Conservation (phyloP, 768 basidiomycete genomes). For the Russula lepida region DNA sequence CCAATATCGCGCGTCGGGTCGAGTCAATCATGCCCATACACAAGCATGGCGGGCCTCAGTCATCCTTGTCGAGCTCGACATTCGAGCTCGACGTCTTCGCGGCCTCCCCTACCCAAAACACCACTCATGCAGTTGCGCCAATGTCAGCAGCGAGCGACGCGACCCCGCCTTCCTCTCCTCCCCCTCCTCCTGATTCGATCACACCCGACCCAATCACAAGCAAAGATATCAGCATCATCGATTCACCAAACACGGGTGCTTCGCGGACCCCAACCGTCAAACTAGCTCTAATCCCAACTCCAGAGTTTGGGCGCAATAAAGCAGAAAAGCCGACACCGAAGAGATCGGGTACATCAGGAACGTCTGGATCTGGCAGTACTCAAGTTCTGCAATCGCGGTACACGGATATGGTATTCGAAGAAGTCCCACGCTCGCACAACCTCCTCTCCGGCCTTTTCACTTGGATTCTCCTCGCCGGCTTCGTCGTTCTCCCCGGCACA, state of each 20-base stretch:
- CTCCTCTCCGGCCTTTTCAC: slow-evolving; percentile 11
- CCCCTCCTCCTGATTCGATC: neutral
- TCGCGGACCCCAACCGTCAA: neutral
- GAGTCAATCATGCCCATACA: neutral
- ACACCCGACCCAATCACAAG: neutral
- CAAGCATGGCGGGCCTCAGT: neutral
- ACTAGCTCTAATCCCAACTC: neutral
- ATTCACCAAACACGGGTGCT: neutral
- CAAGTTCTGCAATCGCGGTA: neutral
- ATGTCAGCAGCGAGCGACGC: neutral
- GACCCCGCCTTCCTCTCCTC: neutral
- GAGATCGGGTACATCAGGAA: neutral
- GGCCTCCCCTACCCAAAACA: neutral
- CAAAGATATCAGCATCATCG: neutral
- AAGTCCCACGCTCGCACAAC: slow-evolving; percentile 1
- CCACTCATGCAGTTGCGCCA: neutral
- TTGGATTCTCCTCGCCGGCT: slow-evolving; percentile 17
- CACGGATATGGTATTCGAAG: slow-evolving; percentile 9
- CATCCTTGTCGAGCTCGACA: neutral
- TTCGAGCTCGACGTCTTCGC: neutral
- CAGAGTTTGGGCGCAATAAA: neutral
- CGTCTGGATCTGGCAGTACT: neutral
- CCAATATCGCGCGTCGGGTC: neutral
- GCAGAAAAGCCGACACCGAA: neutral
- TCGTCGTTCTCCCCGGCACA: slow-evolving; percentile 17